A percentile compares a stretch with the other conserved stretches of the same genome.
Conservation (phyloP, 768 basidiomycete species). For the Boletus subparvulus region DNA sequence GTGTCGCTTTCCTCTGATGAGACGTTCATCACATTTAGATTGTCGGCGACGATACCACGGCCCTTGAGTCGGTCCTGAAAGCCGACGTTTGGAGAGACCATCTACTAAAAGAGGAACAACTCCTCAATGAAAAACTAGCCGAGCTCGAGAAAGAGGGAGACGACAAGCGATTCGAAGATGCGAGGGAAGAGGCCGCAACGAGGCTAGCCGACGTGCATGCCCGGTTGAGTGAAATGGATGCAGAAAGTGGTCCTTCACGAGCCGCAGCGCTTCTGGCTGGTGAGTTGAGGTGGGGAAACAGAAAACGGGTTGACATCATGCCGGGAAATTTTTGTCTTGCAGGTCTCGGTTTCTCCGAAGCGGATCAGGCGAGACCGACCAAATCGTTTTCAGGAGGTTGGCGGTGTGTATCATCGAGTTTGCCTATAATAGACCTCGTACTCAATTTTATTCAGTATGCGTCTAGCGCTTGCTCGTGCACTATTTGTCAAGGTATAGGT, state of each 20-base stretch:
- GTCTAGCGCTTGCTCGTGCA: conserved; percentile 91
- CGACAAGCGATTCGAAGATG: conserved; percentile 79
- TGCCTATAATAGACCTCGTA: neutral
- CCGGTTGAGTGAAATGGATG: conserved; percentile 95
- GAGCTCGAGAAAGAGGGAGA: conserved; percentile 73
- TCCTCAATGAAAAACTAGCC: conserved; percentile 69
- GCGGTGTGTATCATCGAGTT: conserved; percentile 49
- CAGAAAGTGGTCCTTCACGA: conserved; percentile 93
- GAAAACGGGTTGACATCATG: neutral
- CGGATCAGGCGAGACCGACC: conserved; percentile 81
- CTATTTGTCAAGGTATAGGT: conserved; percentile 84
- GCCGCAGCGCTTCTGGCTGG: conserved; percentile 89
- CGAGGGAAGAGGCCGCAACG: conserved; percentile 78
- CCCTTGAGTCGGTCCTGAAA: conserved; percentile 93
- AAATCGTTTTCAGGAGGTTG: conserved; percentile 95
- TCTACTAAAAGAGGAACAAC: conserved; percentile 78
- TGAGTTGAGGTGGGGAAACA: conserved; percentile 26
- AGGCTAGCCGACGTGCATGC: conserved; percentile 88
- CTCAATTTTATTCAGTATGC: conserved; percentile 61
- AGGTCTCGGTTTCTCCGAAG: conserved; percentile 91
- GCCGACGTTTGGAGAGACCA: conserved; percentile 99
- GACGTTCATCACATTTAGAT: conserved; percentile 48
- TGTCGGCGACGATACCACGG: conserved; percentile 88
- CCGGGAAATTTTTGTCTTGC: neutral
- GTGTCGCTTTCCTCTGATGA: neutral